Base-by-base conservation (phyloP, 2,329 filamentous ascomycete genomes). In the Fusarium clavum region DNA sequence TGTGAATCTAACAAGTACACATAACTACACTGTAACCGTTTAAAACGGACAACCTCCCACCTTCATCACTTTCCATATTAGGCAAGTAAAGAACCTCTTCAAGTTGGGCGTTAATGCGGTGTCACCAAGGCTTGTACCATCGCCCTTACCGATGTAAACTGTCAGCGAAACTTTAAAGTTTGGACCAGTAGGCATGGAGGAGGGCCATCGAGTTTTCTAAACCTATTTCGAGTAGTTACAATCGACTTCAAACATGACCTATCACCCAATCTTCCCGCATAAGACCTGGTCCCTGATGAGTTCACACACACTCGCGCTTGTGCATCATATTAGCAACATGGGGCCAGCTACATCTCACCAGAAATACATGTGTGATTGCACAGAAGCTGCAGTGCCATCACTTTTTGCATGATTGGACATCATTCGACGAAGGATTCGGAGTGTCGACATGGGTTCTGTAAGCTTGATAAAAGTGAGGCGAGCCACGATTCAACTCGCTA, bases 401-500 rank as follows among this genome's bases (percentile, higher is more conserved):
- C 6, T 45, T 10, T 6, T 24, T 24, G 8, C 12, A 45, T 71
- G 32, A 65, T 71, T 61, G 52, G 64, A 8, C 44, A 27, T 18
- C 24, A 27, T 45, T 12, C 5, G 13, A 34, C 32, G 24, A 18
- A 13, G n/a, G 12, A 27, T 48, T 58, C 43, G 46, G 53, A 46
- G 54, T 38, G 49, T 49, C 30, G 40, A 32, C 27, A 57, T 40
- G 44, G 24, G 32, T 43, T 20, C 13, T 24, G 27, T 20, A 41
- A 49, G 29, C 34, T 41, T 8, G 34, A 18, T 9, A 67, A 66
- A 66, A 70, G 54, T 65, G 64, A 69, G 67, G 68, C 68, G 61
- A 30, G 55, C 67, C 41, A 60, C n/a, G 52, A 60, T 24, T 20
- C 12, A 47, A 24, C 38, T 57, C 30, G 51, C 46, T 34, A 20